Evolutionary conservation across 1,284 basidiomycete species (phyloP).

Genomic region (Psilocybe mexicana): DNA sequence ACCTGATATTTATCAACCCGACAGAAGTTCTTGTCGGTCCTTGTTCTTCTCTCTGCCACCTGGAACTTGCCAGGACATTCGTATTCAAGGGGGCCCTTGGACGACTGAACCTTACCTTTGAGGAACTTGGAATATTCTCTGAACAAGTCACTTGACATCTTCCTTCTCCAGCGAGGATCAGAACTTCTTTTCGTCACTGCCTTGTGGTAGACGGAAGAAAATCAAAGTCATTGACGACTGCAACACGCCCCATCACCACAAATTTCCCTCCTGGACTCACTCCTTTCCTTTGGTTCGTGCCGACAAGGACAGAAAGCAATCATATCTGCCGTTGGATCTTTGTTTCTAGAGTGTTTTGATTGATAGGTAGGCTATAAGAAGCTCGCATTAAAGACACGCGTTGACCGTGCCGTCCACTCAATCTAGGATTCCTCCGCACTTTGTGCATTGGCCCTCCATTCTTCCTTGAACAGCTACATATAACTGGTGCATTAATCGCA

Average conservation of each 20-base stretch:
- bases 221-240: not conserved
- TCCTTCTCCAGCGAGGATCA: not conserved
- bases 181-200: not conserved
- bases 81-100: not conserved
- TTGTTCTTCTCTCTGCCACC: not conserved
- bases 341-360: not conserved
- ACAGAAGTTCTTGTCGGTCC: not conserved
- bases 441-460: slow-evolving; percentile 7
- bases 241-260: not conserved
- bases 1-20: not conserved
- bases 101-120: not conserved
- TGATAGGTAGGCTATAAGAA: not conserved
- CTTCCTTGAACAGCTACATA: not conserved
- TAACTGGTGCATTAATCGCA: not conserved
- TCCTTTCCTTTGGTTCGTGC: not conserved
- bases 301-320: not conserved
- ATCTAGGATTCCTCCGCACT: not conserved
- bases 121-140: not conserved
- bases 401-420: slow-evolving; percentile 5
- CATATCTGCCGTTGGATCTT: not conserved
- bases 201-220: not conserved
- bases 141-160: not conserved
- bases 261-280: not conserved
- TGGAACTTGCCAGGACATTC: not conserved
- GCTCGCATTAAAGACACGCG: slow-evolving; percentile 8